phyloP scores from a whole-genome alignment of 192 early-diverging fungal species.

The Coemansia sp. region DNA sequence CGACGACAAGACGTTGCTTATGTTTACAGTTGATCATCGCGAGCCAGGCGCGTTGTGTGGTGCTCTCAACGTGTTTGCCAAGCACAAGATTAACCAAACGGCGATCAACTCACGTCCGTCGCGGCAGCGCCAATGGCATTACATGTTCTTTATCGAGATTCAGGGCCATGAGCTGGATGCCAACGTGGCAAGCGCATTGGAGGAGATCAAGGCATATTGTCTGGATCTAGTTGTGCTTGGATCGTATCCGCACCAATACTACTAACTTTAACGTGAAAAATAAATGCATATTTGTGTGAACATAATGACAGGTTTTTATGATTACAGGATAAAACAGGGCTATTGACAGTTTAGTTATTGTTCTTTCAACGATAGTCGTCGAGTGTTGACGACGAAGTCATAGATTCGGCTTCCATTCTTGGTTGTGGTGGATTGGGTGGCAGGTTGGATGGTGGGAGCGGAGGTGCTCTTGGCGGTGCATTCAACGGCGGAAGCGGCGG shows the following conservation, averaged over 20 bases:
- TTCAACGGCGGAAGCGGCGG: too few species aligned
- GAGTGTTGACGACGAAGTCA: not conserved
- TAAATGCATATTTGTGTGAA: too few species aligned
- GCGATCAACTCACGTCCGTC: constrained; percentile 91
- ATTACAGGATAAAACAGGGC: too few species aligned
- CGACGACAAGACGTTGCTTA: constrained; percentile 76
- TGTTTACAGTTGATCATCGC: constrained; percentile 90
- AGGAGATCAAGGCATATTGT: constrained; percentile 69
- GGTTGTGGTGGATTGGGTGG: not conserved
- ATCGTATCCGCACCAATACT: constrained; percentile 66
- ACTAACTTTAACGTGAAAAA: constrained; percentile 6
- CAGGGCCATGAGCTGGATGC: constrained; percentile 75
- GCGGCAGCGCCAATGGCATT: constrained; percentile 81
- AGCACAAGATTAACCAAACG: constrained; percentile 77
- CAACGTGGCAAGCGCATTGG: constrained; percentile 64
- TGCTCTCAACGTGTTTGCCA: constrained; percentile 80
- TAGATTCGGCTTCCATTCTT: constrained; percentile 1
- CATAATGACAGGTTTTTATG: too few species aligned
- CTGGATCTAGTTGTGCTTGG: constrained; percentile 78
- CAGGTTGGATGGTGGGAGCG: not conserved
- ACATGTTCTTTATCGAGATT: constrained; percentile 92
- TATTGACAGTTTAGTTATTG: too few species aligned
- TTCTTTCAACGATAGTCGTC: not conserved
- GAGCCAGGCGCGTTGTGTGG: constrained; percentile 85
- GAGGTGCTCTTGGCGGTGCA: too few species aligned